Evolutionary conservation across 495 filamentous ascomycete species (phyloP), one percentile per base, ranked within the genome.

Genomic region (Penicillium mononematosum): DNA sequence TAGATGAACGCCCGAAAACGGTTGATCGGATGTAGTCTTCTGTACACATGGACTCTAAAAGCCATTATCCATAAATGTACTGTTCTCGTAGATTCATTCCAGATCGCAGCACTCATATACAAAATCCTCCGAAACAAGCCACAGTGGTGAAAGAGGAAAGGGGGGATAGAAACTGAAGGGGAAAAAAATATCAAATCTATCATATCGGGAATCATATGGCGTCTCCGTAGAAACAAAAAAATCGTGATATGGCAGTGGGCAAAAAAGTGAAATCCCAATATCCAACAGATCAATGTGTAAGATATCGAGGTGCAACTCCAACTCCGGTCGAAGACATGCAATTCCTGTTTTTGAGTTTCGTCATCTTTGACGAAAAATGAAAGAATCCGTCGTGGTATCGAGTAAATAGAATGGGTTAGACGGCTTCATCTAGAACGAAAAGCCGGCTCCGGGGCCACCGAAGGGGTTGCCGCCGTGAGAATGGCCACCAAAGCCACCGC

Each of bases 401-500:
- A 31, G 43, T 34, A 27, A 27, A 39, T 27, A 38, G 22, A 20
- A 29, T 27, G 8, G 44, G 22, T 16, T 47, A 10, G 32, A 34
- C 34, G 20, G 29, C 7, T 25, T 50, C 43, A 38, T 58, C 48
- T 72, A 76, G 66, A 79, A 80, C 25, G 72, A 67, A 64, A 75
- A 78, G 52, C 69, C 25, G 5, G 25, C 27, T 29, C 27, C 27
- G 27, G 27, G 27, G 7, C 27, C 27, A 29, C 27, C 27, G 27
- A 29, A 29, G 27, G 27, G 27, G 27, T 29, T 29, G 27, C 27
- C 27, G 34, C 72, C 64, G 24, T 64, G 63, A 14, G 54, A 25
- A 17, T 70, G 66, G 20, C 75, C 72, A 34, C 77, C 76, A 36
- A 73, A 73, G 39, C 71, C 59, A 20, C 78, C 76, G 32, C 78